Percentiles rank a stretch among this genome's conserved stretches.
phyloP scores from a whole-genome alignment of 169 alveolate genomes.

The Theileria orientalis region DNA sequence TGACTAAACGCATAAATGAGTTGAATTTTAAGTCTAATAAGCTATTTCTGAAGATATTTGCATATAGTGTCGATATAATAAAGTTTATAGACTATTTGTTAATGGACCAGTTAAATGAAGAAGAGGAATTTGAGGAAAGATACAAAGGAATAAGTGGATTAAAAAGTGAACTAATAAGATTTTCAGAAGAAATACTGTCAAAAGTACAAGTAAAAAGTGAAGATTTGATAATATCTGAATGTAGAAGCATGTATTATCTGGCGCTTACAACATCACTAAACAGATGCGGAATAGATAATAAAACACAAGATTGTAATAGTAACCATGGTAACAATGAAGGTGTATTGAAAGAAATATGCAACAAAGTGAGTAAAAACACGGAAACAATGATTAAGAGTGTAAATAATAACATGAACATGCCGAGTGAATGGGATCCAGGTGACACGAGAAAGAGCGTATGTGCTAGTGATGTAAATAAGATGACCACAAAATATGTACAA shows the following conservation, averaged over 20 bases:
- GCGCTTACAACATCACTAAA: neutral
- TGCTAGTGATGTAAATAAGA: neutral
- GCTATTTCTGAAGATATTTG: conserved; percentile 14
- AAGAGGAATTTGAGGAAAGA: neutral
- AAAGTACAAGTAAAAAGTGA: neutral
- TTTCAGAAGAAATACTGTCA: neutral
- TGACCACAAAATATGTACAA: neutral
- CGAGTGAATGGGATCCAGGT: neutral
- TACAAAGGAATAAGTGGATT: neutral
- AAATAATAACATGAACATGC: no score
- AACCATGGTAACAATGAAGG: no score
- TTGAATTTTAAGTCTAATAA: neutral
- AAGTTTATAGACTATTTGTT: conserved; percentile 5
- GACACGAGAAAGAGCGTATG: neutral
- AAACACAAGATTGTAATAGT: no score
- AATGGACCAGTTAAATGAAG: neutral
- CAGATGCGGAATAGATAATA: neutral
- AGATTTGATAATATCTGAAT: neutral
- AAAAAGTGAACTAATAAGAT: neutral
- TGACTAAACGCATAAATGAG: neutral
- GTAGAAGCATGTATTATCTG: conserved; percentile 17
- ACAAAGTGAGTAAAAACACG: no score
- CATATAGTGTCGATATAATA: neutral
- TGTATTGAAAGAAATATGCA: no score
- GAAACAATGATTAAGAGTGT: no score